Percentiles rank a stretch among this genome's conserved stretches.
Conservation (phyloP, 2,329 filamentous ascomycete species). For the Tolypocladium cylindrosporum region DNA sequence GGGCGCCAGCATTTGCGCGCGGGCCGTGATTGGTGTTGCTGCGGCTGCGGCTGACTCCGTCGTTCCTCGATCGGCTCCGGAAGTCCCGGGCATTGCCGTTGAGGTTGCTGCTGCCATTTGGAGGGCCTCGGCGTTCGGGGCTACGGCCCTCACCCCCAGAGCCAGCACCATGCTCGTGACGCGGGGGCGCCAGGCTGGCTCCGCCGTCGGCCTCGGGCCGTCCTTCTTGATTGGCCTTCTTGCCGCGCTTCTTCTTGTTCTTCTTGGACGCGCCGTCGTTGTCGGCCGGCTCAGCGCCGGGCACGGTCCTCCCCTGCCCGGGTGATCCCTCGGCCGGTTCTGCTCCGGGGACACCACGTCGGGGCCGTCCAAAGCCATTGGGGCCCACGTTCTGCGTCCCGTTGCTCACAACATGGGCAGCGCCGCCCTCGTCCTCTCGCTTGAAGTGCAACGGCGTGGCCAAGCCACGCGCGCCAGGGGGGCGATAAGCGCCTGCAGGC, state of each 20-base stretch:
- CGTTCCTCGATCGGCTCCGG: constrained; percentile 19
- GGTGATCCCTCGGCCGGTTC: constrained; percentile 57
- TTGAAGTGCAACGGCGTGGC: constrained; percentile 90
- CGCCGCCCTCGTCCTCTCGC: constrained; percentile 92
- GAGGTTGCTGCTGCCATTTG: constrained; percentile 12
- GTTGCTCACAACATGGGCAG: constrained; percentile 72
- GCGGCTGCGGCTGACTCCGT: constrained; percentile 40
- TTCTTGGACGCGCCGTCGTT: constrained; percentile 71
- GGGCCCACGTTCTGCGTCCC: constrained; percentile 59
- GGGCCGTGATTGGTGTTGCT: constrained; percentile 37
- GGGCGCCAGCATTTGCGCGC: constrained; percentile 15
- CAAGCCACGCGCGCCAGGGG: constrained; percentile 82
- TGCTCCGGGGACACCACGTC: constrained; percentile 78
- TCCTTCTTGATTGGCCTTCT: constrained; percentile 78
- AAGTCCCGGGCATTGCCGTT: constrained; percentile 1
- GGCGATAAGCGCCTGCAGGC: constrained; percentile 92
- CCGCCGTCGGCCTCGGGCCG: constrained; percentile 36
- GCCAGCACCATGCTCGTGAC: constrained; percentile 23
- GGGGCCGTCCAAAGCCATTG: constrained; percentile 70
- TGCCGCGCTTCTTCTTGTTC: constrained; percentile 96
- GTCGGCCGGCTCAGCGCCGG: constrained; percentile 51
- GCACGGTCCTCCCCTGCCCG: constrained; percentile 58
- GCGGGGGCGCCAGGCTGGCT: constrained; percentile 36
- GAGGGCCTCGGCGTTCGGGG: constrained; percentile 52
- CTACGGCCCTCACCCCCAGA: constrained; percentile 47